Base-by-base conservation (phyloP, 805 yeast species). In the Pichia californica region DNA sequence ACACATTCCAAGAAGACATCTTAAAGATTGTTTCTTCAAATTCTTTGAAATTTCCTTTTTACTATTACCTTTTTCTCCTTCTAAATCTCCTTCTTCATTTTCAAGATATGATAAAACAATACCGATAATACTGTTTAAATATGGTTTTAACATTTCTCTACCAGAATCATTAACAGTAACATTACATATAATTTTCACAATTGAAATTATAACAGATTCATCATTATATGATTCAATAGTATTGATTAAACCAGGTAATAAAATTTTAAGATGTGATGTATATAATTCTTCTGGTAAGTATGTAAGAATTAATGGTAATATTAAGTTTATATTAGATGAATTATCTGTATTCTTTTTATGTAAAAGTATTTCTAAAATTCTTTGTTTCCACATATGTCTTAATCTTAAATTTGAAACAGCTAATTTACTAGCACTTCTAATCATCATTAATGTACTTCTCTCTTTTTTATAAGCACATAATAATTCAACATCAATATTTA, bases 351-450 rank as follows among this genome's bases (percentile, higher is more conserved):
- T 16, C 6, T 34, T 33, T 5, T 58, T 61, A 0, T 84, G 83
- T 6, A 87, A 69, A 1, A 79, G 65, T 8, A 69, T 63, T 46
- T 77, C 76, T 57, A 88, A 87, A 21, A 86, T 70, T 50, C 80
- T 80, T 56, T 93, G 99, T 57, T 88, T 88, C 70, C 83, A 87
- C 20, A 93, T 68, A 36, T 75, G 61, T 46, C 84, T 74, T 16
- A 83, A 74, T 46, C 80, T 77, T 43, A 83, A 70, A 49, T 78
- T 78, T 48, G 59, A 59, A 1, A 73, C 74, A n/a, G 43, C 44
- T 4, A 51, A 44, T 36, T 55, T 58, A 6, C 53, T 52, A 13
- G 37, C 39, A 21, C 16, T 43, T 28, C 47, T 44, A 11, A 44
- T 32, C 47, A 44, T 44, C 19, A 31, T 21, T 16, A 35, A 19